Evolutionary conservation across 1,284 basidiomycete genomes (phyloP), one percentile per base, ranked within the genome.

Genomic region (Malassezia pachydermatis): DNA sequence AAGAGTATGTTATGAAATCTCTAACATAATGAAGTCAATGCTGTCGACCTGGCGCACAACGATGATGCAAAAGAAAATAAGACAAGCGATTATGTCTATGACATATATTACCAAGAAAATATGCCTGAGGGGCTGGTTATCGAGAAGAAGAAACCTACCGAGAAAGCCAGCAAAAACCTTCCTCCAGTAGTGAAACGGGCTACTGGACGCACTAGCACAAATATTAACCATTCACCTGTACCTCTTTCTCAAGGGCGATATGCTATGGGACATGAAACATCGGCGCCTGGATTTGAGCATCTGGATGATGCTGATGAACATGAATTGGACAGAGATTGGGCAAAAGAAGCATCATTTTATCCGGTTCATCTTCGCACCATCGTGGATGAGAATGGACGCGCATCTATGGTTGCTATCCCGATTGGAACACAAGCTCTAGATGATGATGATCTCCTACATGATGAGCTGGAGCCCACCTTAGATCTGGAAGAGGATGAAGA

Each of bases 401-500:
- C 13, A n/a, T 23, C 22, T 4, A 19, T 45, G 8, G 24, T 45
- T 13, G 42, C 48, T 2, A 29, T 50, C 2, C 36, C 48, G 14
- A 33, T 40, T 6, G 29, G 25, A 0, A 41, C 39, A 10, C 41
- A 50, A 19, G 20, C 27, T 8, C 48, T 50, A 5, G 29, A 34
- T 11, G 48, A 50, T 14, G 24, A 41, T 36, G 25, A 36, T 10
- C 34, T 57, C 17, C 48, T 62, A 28, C 36, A 57, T 4, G 57
- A 58, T 13, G 59, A 60, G 5, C 51, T 55, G 8, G 44, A 54
- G 3, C 55, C 55, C 4, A 46, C 55, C 13, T 39, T 50, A 6
- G 48, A 53, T 34, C 42, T 57, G 4, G 63, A 62, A 20, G 63
- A 68, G n/a, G 65, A 68, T 35, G 66, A 69, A 36, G 66, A 69